Conservation (phyloP, 73 alveolate genomes). For the Paramecium caudatum region DNA sequence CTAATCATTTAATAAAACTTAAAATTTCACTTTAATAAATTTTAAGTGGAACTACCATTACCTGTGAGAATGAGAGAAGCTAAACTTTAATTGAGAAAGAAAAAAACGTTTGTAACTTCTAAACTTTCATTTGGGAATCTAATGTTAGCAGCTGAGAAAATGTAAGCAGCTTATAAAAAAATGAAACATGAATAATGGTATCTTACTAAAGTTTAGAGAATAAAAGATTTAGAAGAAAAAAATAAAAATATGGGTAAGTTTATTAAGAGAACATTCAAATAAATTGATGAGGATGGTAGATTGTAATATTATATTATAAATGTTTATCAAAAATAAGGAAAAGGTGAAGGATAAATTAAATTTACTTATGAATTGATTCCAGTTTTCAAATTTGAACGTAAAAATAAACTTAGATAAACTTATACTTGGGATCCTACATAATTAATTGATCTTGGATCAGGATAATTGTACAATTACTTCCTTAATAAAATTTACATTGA, state of each 20-base stretch:
- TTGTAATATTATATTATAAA: not conserved
- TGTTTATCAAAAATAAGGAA: not conserved
- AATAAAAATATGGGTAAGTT: constrained; percentile 50
- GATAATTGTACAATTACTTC: not conserved
- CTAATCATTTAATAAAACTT: constrained; percentile 21
- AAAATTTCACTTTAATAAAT: not conserved
- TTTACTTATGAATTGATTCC: constrained; percentile 57
- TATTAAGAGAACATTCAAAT: constrained; percentile 7
- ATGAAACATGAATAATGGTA: not conserved
- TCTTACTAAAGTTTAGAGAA: not conserved
- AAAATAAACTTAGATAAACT: not conserved
- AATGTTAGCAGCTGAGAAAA: not conserved
- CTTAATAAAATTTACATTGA: constrained; percentile 10
- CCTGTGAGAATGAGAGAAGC: constrained; percentile 20
- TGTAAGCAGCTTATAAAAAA: not conserved
- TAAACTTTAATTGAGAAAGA: not conserved
- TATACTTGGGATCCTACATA: not conserved
- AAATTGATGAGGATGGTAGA: not conserved
- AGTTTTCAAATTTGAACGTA: not conserved
- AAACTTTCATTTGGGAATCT: not conserved
- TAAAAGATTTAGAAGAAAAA: not conserved
- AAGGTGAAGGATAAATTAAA: not conserved
- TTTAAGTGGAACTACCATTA: not conserved
- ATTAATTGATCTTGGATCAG: not conserved
- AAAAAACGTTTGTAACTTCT: not conserved